Percentiles rank a stretch among this genome's conserved stretches.
These are phyloP conservation scores for Aegilops longissima DNA, from an alignment of 176 grass and related monocot species.

Conservation along the genomic window DNA sequence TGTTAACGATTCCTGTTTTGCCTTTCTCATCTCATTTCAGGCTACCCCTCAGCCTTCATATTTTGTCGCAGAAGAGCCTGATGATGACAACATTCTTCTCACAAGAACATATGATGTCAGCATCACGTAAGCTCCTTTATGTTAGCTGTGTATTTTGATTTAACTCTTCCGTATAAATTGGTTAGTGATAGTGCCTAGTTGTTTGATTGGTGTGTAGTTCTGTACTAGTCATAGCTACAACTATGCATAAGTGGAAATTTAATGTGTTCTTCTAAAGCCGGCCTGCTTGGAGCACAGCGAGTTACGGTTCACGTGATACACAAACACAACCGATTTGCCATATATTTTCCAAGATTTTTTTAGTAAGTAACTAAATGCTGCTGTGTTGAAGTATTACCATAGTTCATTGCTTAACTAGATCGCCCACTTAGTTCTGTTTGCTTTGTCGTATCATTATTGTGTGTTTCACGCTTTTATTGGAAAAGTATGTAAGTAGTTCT, in stretches of 20 bases:
- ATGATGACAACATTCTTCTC: constrained; percentile 94
- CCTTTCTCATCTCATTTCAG: constrained; percentile 45
- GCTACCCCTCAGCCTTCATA: constrained; percentile 63
- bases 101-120: constrained; percentile 96
- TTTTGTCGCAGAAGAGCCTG: constrained; percentile 80
- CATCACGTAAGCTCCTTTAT: constrained; percentile 75
- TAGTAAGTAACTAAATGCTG: constrained; percentile 7
- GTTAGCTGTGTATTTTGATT: neutral
- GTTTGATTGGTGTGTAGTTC: neutral
- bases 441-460: neutral
- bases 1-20: constrained; percentile 18
- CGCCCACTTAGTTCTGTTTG: neutral
- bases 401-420: constrained; percentile 11
- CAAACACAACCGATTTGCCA: constrained; percentile 2
- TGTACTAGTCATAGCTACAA: neutral
- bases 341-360: neutral
- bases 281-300: neutral
- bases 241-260: neutral
- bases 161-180: constrained; percentile 13
- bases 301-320: neutral
- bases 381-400: constrained; percentile 1
- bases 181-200: neutral
- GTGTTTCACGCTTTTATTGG: neutral
- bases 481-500: constrained; percentile 20
- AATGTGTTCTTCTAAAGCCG: neutral